These are phyloP conservation scores for Kodamaea hsintzibuensis DNA, from an alignment of 805 yeast species.

Conservation along the genomic window DNA sequence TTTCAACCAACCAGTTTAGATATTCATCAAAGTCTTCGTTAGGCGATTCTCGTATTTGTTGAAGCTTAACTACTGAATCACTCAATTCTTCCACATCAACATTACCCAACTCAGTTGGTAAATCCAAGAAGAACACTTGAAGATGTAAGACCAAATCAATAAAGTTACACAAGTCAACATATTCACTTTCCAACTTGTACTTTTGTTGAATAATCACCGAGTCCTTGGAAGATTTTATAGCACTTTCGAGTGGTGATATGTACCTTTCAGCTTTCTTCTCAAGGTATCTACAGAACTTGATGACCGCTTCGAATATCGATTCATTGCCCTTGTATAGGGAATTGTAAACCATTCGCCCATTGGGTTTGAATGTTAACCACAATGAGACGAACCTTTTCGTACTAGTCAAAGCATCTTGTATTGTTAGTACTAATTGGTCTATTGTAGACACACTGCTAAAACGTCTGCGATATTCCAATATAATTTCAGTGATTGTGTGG, in stretches of 20 bases:
- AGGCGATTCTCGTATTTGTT: background rate
- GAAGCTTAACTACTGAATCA: background rate
- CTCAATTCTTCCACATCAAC: background rate
- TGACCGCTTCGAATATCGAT: slow-evolving; percentile 24
- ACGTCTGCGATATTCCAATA: slow-evolving; percentile 9
- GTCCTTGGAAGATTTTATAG: background rate
- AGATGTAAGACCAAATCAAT: background rate
- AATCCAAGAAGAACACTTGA: background rate
- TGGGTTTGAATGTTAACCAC: slow-evolving; percentile 22
- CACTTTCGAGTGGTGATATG: background rate
- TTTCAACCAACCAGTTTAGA: slow-evolving; percentile 5
- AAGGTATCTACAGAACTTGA: slow-evolving; percentile 11
- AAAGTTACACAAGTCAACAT: background rate
- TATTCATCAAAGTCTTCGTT: slow-evolving; percentile 8
- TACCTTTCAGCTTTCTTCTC: background rate
- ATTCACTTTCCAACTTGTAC: background rate
- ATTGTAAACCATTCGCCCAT: slow-evolving; percentile 21
- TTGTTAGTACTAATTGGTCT: background rate
- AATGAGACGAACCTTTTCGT: background rate
- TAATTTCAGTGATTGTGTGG: slow-evolving; percentile 16
- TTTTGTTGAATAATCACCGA: background rate
- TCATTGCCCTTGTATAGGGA: slow-evolving; percentile 28
- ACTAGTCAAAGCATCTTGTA: background rate
- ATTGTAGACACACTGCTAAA: background rate
- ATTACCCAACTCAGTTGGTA: background rate